Base-by-base conservation (phyloP, 257 asterid species). In the Marsdenia floribunda region DNA sequence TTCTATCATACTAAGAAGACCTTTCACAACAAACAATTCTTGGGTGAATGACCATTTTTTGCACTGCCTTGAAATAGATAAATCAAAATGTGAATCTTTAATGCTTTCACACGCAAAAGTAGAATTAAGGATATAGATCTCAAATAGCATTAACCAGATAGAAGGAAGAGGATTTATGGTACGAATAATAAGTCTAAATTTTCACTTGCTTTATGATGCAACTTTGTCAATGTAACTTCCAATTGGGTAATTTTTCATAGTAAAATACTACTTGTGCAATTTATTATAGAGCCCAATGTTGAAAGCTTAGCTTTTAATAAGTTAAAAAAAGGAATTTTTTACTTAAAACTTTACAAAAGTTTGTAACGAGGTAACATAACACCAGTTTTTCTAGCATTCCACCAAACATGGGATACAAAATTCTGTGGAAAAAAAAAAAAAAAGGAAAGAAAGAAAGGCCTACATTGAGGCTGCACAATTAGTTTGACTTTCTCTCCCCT, bases 381-480 rank as follows among this genome's bases (percentile, higher is more conserved):
- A 35, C 68, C 14, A 18, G 3, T 16, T 29, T 16, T 29, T 42
- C 37, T 12, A 33, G 59, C 55, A 37, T 21, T 53, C 26, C 70
- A 54, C 33, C 54, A 69, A 76, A 33, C 68, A 22, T 68, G 42
- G 72, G 33, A 70, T 60, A 64, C 54, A 73, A n/a, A 70, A 26
- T 37, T 52, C 46, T 44, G 22, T 0, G 47, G 29, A 13, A 49
- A 49, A 49, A 54, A 19, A 22, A 1, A 53, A 55, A 49, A 75
- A 47, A 59, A 64, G 42, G 42, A 64, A 57, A 68, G 21, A n/a
- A 16, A 58, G 40, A 40, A 63, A 76, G 71, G 77, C 88, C 18
- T 83, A 90, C 94, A 90, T 33, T 81, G 86, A 58, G 91, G 91
- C 83, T 87, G 89, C 77, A 90, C 85, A 78, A 81, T 60, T 78